Base-by-base conservation (phyloP, 176 grass and related monocot genomes). In the Aegilops umbellulata region DNA sequence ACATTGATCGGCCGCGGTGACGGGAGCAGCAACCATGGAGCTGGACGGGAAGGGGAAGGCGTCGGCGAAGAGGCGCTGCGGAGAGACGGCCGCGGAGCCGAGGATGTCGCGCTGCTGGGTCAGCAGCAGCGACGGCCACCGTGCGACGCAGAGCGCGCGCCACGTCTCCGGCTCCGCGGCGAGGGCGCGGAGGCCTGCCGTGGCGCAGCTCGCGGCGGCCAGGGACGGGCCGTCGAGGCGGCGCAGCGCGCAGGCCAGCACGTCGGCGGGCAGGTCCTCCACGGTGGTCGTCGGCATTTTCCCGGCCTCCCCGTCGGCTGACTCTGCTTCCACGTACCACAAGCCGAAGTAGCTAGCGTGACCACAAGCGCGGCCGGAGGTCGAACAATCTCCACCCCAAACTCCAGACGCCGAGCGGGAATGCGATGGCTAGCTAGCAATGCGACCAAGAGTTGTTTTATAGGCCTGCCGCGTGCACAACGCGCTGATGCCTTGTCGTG, bases 41-140 rank as follows among this genome's bases (percentile, higher is more conserved):
- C 64, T 85, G 91, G 77, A 84, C 88, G 34, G 88, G 85, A 58
- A 58, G 53, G 53, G 19, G 53, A 58, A 58, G 53, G 53, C 53
- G 53, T 58, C 53, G 53, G 53, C 70, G 91, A 93, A 93, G 88
- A 93, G 83, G 66, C 58, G 79, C 70, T 76, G 91, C 1, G 82
- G 77, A 2, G 91, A 66, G 34, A 77, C 11, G 73, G 82, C 9
- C 55, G 53, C 53, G 53, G 19, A 58, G 53, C 7, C 20, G 42
- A 90, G 82, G 78, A 93, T 64, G 82, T 53, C 42, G 88, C 58
- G 80, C 53, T 9, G 53, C 53, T 58, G 53, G 53, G 53, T 58
- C 88, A 19, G 44, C 88, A 53, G 16, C 53, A 58, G 19, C 53
- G 53, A 58, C 19, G 53, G 53, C 53, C 53, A 58, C 53, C 53